phyloP scores from a whole-genome alignment of 176 grass and related monocot genomes.

The Aegilops bicornis region DNA sequence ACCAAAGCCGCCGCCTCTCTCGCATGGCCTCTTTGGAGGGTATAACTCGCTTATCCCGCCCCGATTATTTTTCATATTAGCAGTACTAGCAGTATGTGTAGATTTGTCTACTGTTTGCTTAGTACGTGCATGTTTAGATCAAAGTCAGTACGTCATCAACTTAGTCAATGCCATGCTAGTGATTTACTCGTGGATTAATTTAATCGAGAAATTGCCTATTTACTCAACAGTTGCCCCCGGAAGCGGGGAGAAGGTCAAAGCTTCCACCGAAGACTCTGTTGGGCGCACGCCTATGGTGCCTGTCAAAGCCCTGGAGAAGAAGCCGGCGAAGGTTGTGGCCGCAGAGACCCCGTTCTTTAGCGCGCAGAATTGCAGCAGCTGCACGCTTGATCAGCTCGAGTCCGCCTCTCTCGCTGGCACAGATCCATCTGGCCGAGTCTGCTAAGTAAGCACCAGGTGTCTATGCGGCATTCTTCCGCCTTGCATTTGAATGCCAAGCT shows the following conservation, averaged over 20 bases:
- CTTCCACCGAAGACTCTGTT: not conserved
- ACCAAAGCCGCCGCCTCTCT: too few species aligned
- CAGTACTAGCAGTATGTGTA: too few species aligned
- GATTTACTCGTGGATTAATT: too few species aligned
- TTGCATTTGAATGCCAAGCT: constrained; percentile 74
- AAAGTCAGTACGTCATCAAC: too few species aligned
- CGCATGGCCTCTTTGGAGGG: too few species aligned
- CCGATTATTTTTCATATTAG: too few species aligned
- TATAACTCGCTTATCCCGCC: too few species aligned
- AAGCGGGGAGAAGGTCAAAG: constrained; percentile 6
- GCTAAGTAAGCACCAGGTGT: constrained; percentile 71
- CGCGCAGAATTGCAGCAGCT: constrained; percentile 59
- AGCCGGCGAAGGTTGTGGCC: not conserved
- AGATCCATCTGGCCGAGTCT: constrained; percentile 70
- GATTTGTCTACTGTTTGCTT: too few species aligned
- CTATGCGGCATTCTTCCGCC: constrained; percentile 60
- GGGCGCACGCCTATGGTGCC: constrained; percentile 46
- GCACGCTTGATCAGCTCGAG: constrained; percentile 51
- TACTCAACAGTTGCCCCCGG: too few species aligned
- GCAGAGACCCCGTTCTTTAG: constrained; percentile 61
- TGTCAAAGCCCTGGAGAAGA: constrained; percentile 16
- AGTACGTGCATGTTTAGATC: too few species aligned
- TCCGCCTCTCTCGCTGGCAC: constrained; percentile 55
- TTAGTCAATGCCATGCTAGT: too few species aligned
- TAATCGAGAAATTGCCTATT: too few species aligned